These are phyloP conservation scores for Mycocentrospora acerina DNA, from an alignment of 2,329 filamentous ascomycete genomes.

Conservation along the genomic window DNA sequence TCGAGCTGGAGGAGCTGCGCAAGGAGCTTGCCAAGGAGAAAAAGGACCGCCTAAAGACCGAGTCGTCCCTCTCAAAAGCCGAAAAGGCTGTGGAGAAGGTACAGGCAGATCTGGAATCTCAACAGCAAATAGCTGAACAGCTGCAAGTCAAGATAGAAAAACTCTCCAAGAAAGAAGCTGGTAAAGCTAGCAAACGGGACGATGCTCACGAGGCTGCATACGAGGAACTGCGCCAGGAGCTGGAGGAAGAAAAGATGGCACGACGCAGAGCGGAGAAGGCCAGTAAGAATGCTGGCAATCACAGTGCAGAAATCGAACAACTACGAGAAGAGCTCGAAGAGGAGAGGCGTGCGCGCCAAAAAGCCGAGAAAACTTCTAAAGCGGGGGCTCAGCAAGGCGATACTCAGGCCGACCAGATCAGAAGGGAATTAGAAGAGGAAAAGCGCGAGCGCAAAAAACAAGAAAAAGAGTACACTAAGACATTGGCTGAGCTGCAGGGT, in stretches of 20 bases:
- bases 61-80: conserved; percentile 40
- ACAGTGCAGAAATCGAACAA: conserved; percentile 28
- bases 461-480: conserved; percentile 57
- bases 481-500: conserved; percentile 61
- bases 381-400: conserved; percentile 45
- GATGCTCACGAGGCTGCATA: conserved; percentile 33
- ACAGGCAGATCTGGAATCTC: conserved; percentile 34
- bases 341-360: conserved; percentile 40
- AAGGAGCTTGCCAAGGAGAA: conserved; percentile 50
- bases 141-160: conserved; percentile 39
- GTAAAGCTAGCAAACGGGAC: conserved; percentile 40
- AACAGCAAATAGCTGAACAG: conserved; percentile 32
- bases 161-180: conserved; percentile 31
- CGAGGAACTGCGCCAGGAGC: conserved; percentile 32
- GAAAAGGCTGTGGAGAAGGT: conserved; percentile 36
- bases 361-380: conserved; percentile 35
- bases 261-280: conserved; percentile 33
- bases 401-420: conserved; percentile 50
- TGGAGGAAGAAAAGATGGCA: conserved; percentile 48
- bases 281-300: conserved; percentile 33
- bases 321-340: conserved; percentile 44
- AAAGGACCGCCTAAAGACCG: conserved; percentile 47
- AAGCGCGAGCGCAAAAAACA: conserved; percentile 54
- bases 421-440: conserved; percentile 53
- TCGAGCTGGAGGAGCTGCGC: conserved; percentile 47